A percentile compares a stretch with the other conserved stretches of the same genome.
Evolutionary conservation across 768 basidiomycete genomes (phyloP).

Genomic region (Boletellus emodensis): DNA sequence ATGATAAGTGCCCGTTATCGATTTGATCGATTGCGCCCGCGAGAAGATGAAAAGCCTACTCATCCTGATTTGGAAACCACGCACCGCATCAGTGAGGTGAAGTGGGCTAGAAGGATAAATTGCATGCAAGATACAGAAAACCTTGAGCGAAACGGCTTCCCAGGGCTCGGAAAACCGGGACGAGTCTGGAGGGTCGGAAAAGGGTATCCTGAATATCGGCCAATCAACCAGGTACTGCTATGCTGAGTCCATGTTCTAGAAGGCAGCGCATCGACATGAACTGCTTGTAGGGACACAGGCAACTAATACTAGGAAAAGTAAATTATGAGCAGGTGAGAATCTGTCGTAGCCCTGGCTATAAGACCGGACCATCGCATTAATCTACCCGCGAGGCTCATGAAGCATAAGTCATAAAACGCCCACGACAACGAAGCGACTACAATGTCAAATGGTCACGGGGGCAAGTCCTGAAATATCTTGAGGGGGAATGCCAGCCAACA

Average conservation of each 20-base stretch:
- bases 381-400: slow-evolving; percentile 15
- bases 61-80: slow-evolving; percentile 4
- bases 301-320: too few species aligned
- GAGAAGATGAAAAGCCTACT: not conserved
- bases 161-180: slow-evolving; percentile 14
- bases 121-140: slow-evolving; percentile 1
- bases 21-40: not conserved
- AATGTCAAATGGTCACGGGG: slow-evolving; percentile 7
- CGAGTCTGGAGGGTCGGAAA: not conserved
- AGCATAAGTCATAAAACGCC: slow-evolving; percentile 18
- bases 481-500: slow-evolving; percentile 2
- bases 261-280: not conserved
- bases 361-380: not conserved
- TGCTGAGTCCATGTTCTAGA: not conserved
- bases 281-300: not conserved
- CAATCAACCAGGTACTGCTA: not conserved
- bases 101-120: slow-evolving; percentile 6
- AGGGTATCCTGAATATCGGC: not conserved
- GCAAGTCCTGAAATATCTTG: slow-evolving; percentile 27
- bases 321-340: not conserved
- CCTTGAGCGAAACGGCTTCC: slow-evolving; percentile 3
- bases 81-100: slow-evolving; percentile 1
- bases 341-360: not conserved
- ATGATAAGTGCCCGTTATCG: not conserved
- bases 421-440: not conserved